Evolutionary conservation across 208 protist genomes (phyloP).

Genomic region (Leishmania braziliensis): DNA sequence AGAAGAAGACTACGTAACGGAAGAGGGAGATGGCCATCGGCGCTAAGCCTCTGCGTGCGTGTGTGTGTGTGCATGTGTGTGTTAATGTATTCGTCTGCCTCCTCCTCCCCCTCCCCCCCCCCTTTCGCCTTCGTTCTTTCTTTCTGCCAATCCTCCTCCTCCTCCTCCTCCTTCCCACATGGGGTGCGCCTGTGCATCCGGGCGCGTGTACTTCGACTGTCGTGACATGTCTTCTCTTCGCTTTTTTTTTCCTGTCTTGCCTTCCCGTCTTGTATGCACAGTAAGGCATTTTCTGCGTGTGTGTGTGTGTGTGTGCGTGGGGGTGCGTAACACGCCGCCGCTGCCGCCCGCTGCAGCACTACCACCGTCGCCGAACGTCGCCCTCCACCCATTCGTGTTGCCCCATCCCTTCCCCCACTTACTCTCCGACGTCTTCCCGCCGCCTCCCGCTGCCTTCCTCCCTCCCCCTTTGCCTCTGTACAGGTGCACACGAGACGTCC

Average conservation of each 20-base stretch:
- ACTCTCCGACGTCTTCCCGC: too few species aligned
- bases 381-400: background rate
- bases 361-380: background rate
- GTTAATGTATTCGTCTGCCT: background rate
- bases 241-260: background rate
- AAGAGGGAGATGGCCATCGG: slow-evolving; percentile 36
- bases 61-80: background rate
- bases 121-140: background rate
- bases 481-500: background rate
- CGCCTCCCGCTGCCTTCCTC: background rate
- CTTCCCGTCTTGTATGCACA: background rate
- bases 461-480: background rate
- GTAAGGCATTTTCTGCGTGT: background rate
- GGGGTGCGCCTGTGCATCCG: background rate
- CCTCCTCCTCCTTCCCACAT: background rate
- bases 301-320: background rate
- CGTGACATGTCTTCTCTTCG: background rate
- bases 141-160: background rate
- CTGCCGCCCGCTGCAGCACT: background rate
- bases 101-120: background rate
- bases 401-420: background rate
- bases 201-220: background rate
- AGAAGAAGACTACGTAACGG: slow-evolving; percentile 47
- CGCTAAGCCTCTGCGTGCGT: slow-evolving; percentile 3
- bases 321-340: background rate